A percentile compares a stretch with the other conserved stretches of the same genome.
Evolutionary conservation across 495 filamentous ascomycete species (phyloP).

Genomic region (Chaetomium tenue): DNA sequence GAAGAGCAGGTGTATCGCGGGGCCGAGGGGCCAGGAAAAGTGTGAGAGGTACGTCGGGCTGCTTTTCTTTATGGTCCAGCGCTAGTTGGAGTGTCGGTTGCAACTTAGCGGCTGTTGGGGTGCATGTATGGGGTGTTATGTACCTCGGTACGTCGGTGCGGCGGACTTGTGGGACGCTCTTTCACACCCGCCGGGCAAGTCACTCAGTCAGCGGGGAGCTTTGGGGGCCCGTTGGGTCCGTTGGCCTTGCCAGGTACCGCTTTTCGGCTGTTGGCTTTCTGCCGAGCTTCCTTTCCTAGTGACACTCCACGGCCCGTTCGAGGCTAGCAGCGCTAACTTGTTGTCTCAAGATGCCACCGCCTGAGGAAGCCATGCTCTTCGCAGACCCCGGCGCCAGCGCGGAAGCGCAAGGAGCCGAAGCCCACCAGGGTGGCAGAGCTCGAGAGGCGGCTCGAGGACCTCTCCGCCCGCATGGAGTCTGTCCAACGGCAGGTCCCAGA

Average conservation of each 20-base stretch:
- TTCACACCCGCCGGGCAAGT: neutral
- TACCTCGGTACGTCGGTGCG: neutral
- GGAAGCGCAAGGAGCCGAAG: conserved; percentile 36
- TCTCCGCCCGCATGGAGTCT: conserved; percentile 30
- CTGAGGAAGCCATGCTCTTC: conserved; percentile 33
- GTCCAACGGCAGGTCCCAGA: conserved; percentile 2
- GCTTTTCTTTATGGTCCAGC: neutral
- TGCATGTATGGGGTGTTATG: neutral
- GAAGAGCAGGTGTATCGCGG: conserved; percentile 29
- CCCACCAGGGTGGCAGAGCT: conserved; percentile 36
- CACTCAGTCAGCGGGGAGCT: neutral
- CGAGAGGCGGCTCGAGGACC: conserved; percentile 34
- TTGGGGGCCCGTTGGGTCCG: neutral
- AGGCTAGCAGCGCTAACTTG: neutral
- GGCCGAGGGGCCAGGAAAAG: conserved; percentile 20
- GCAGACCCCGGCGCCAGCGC: conserved; percentile 35
- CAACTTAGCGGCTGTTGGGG: neutral
- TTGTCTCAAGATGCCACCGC: conserved; percentile 32
- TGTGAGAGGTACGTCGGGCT: conserved; percentile 26
- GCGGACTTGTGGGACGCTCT: neutral
- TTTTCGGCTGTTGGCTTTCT: neutral
- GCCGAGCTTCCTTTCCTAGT: too few relatives aligned
- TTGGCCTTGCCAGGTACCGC: neutral
- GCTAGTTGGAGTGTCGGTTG: neutral
- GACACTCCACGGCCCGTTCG: neutral